Base-by-base conservation (phyloP, 495 filamentous ascomycete genomes). In the Astrocystis sublimbata region DNA sequence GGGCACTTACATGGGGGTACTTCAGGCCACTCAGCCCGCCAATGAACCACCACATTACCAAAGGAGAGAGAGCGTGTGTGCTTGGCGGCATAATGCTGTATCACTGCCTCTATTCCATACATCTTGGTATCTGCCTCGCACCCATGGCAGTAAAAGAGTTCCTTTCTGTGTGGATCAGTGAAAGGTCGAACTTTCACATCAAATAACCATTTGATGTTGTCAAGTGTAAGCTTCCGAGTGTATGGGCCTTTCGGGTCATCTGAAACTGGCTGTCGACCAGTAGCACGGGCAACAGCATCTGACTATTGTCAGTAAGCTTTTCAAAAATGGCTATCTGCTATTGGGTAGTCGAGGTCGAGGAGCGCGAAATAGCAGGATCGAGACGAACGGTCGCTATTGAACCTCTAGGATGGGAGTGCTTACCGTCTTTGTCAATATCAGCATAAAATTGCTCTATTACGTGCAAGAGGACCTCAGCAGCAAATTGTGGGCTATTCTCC, bases 121-220 rank as follows among this genome's bases (percentile, higher is more conserved):
- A 80, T 80, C 65, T 88, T 88, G 61, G 71, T 72, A 62, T 81
- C 84, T 21, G 76, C 76, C 45, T 86, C 84, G 65, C 89, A 91
- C 21, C 78, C 82, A 68, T 85, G 87, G 71, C 90, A 93, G 58
- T 87, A 83, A 71, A 93, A 92, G 12, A 92, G 71, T 61, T 92
- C 89, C 65, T 86, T 89, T 58, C 78, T 73, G 60, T 80, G 81
- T 15, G 73, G 61, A 58, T 89, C 86, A 0, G 87, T 89, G 28
- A 81, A 66, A 6, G 85, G 85, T 64, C 85, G 88, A 66, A 93
- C 79, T 71, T 91, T 91, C 59, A 79, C 86, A 62, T 92, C 89
- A 63, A 87, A 92, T 30, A 92, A 76, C 85, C 86, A 93, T 71
- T 89, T 92, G 89, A 93, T 92, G 69, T 91, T 91, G 67, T 92